These are phyloP conservation scores for Phytophthora citrophthora DNA, from an alignment of 352 stramenopile species.

Conservation along the genomic window DNA sequence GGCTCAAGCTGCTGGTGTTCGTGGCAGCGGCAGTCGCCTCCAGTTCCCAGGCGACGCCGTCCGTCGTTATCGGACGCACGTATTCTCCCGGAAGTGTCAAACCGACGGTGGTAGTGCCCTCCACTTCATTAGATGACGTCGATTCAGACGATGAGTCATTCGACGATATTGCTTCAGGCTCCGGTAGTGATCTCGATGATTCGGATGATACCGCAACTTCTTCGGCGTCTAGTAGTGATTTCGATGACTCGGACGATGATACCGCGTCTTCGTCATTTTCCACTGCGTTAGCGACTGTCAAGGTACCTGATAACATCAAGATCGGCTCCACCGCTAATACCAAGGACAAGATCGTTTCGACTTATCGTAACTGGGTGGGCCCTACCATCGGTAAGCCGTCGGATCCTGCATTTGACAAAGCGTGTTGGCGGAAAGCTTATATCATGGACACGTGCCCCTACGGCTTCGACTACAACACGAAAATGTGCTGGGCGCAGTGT, in stretches of 20 bases:
- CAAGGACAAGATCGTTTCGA: conserved; percentile 28
- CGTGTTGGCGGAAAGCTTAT: conserved; percentile 33
- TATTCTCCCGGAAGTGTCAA: not conserved
- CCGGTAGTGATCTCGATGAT: conserved; percentile 1
- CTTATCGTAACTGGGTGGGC: conserved; percentile 36
- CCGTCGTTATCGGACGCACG: conserved; percentile 4
- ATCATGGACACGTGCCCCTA: conserved; percentile 37
- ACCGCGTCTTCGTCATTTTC: conserved; percentile 2
- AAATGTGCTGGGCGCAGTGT: conserved; percentile 57
- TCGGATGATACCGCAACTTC: conserved; percentile 7
- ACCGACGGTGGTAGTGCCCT: not conserved
- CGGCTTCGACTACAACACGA: conserved; percentile 41
- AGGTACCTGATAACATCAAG: conserved; percentile 12
- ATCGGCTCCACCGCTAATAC: conserved; percentile 26
- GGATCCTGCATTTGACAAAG: conserved; percentile 28
- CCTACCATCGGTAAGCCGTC: conserved; percentile 32
- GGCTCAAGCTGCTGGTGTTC: conserved; percentile 21
- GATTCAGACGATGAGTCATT: conserved; percentile 1
- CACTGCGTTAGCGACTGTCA: conserved; percentile 9
- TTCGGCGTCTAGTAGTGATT: not conserved
- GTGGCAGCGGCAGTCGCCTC: not conserved
- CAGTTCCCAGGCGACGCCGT: not conserved
- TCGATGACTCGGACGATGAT: conserved; percentile 5
- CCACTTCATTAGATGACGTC: conserved; percentile 4
- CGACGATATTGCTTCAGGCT: not conserved